These are phyloP conservation scores for Fraxinus anomala DNA, from an alignment of 257 asterid species.

Conservation along the genomic window DNA sequence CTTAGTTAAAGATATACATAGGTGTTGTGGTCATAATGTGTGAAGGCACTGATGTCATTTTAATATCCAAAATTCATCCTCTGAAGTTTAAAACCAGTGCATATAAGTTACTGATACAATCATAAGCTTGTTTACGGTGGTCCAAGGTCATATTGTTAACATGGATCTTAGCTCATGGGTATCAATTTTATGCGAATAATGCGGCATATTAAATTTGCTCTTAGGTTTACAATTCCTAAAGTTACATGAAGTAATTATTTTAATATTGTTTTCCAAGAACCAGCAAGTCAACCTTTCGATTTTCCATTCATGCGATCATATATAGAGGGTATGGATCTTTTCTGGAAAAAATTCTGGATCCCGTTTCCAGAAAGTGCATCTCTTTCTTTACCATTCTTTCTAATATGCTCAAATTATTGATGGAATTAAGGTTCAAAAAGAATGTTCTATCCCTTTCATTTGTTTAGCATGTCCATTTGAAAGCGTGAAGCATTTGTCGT, in stretches of 20 bases:
- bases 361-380: background rate
- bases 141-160: background rate
- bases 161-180: background rate
- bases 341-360: background rate
- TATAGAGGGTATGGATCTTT: no score
- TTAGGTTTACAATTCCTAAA: background rate
- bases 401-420: background rate
- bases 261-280: no score
- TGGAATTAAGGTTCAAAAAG: background rate
- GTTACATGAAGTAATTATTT: background rate
- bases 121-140: background rate
- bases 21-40: background rate
- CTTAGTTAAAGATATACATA: background rate
- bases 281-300: background rate
- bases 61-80: background rate
- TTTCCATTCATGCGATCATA: background rate
- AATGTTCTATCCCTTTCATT: background rate
- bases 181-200: slow-evolving; percentile 14
- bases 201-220: background rate
- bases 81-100: background rate
- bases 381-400: background rate
- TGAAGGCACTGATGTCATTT: background rate
- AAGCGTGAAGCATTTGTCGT: background rate
- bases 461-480: background rate
- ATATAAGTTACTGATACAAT: background rate